These are phyloP conservation scores for Xerophyta viscosa DNA, from an alignment of 106 monocot genomes.

Conservation along the genomic window DNA sequence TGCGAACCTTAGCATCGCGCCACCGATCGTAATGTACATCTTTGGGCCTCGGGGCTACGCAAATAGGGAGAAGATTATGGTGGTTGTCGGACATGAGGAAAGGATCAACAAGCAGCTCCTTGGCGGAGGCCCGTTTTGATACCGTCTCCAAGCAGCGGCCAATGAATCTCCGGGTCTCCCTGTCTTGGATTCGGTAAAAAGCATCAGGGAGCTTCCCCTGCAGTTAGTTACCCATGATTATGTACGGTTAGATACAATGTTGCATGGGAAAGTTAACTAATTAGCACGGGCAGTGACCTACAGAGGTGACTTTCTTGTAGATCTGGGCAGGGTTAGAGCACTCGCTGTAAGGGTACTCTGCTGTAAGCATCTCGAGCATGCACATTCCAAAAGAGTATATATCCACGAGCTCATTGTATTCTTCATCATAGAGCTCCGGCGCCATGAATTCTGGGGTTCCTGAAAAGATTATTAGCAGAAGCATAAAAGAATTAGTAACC, in stretches of 20 bases:
- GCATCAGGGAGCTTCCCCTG: conserved; percentile 85
- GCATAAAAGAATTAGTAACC: too few species aligned
- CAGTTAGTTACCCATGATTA: not conserved
- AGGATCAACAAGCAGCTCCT: conserved; percentile 70
- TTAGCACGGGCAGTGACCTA: too few species aligned
- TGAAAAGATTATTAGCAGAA: too few species aligned
- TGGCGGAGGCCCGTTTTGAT: conserved; percentile 52
- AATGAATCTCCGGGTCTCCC: conserved; percentile 62
- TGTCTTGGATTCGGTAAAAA: conserved; percentile 50
- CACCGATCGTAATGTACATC: too few species aligned
- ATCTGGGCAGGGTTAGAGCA: conserved; percentile 98
- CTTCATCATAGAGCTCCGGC: conserved; percentile 95
- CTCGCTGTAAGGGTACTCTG: conserved; percentile 91
- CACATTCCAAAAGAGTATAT: conserved; percentile 98
- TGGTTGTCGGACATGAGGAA: conserved; percentile 55
- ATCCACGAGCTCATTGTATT: conserved; percentile 92
- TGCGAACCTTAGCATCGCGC: not conserved
- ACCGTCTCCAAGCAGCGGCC: conserved; percentile 55
- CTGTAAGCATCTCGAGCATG: conserved; percentile 88
- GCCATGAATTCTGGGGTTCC: conserved; percentile 99
- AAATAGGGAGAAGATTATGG: not conserved
- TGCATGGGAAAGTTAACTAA: too few species aligned
- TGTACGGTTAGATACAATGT: too few species aligned
- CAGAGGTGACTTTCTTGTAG: conserved; percentile 93
- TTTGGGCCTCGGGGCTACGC: too few species aligned